phyloP scores from a whole-genome alignment of 306 rosid genomes.

The Arachis hypogaea region DNA sequence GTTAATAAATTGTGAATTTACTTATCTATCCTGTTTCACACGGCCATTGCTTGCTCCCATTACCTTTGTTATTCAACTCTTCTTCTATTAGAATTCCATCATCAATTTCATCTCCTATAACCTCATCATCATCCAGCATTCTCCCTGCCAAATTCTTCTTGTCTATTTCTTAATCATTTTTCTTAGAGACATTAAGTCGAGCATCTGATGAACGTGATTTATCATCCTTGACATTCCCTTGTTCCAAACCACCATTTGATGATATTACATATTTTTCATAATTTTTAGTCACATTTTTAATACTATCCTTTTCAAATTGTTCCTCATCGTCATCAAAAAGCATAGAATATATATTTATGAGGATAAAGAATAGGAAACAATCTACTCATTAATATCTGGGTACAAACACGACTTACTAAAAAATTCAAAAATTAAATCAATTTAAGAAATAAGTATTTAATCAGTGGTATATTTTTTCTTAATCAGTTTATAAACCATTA shows the following conservation, averaged over 20 bases:
- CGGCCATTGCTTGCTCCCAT: conserved; percentile 24
- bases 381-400: conserved; percentile 60
- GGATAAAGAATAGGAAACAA: conserved; percentile 55
- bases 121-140: neutral
- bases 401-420: conserved; percentile 62
- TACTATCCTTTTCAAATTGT: conserved; percentile 31
- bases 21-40: too few species aligned
- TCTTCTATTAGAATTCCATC: conserved; percentile 19
- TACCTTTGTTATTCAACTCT: conserved; percentile 6
- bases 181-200: conserved; percentile 17
- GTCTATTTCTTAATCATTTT: neutral
- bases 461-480: too few species aligned
- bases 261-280: neutral
- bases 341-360: neutral
- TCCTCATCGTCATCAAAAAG: conserved; percentile 7
- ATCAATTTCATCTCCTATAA: conserved; percentile 20
- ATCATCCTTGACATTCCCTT: conserved; percentile 21
- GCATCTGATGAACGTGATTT: neutral
- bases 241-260: neutral
- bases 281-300: neutral
- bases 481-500: too few species aligned
- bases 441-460: too few species aligned
- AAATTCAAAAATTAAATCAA: neutral
- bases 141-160: conserved; percentile 21
- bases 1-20: too few species aligned